Conservation (phyloP, 2,329 filamentous ascomycete species). For the Corynespora cassiicola region DNA sequence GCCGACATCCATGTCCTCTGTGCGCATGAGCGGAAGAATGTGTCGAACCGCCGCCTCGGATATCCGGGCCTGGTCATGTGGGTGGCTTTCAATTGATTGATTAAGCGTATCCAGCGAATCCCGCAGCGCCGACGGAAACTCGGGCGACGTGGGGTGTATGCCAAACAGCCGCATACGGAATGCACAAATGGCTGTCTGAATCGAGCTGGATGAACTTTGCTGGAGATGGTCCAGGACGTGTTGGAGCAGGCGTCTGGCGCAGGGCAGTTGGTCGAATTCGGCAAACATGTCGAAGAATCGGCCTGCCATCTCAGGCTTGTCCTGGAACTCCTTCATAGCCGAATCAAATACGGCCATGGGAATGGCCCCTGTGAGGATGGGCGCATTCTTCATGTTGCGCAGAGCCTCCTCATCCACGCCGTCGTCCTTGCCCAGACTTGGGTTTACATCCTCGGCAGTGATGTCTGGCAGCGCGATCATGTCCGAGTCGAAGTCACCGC, state of each 20-base stretch:
- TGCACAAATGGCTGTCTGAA: constrained; percentile 71
- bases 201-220: constrained; percentile 60
- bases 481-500: constrained; percentile 58
- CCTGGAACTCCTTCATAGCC: constrained; percentile 78
- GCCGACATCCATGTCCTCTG: constrained; percentile 57
- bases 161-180: constrained; percentile 75
- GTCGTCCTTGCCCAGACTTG: constrained; percentile 59
- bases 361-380: constrained; percentile 90
- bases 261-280: constrained; percentile 70
- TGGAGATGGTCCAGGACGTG: constrained; percentile 75
- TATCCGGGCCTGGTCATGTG: constrained; percentile 43
- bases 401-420: constrained; percentile 62
- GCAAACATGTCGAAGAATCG: constrained; percentile 83
- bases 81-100: constrained; percentile 50
- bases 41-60: constrained; percentile 56
- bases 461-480: constrained; percentile 65
- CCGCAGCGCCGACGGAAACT: constrained; percentile 76
- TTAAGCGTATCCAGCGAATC: constrained; percentile 69
- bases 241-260: constrained; percentile 70
- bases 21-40: constrained; percentile 54
- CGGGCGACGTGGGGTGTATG: constrained; percentile 66
- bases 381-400: constrained; percentile 71
- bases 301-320: constrained; percentile 70
- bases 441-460: constrained; percentile 68
- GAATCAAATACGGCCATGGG: constrained; percentile 91